Conservation (phyloP, 140 eudicot genomes). For the Cichorium intybus region DNA sequence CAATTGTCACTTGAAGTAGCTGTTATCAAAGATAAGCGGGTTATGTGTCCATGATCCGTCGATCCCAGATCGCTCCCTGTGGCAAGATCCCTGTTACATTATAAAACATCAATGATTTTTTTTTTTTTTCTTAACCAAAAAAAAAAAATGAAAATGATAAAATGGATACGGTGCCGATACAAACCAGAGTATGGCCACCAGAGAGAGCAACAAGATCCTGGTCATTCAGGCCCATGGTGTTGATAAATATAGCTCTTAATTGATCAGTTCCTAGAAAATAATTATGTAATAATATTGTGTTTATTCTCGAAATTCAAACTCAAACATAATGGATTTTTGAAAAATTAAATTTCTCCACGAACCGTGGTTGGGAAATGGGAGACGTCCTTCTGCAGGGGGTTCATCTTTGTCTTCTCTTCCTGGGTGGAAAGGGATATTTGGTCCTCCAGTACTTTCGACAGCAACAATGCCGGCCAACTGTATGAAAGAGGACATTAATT, state of each 20-base stretch:
- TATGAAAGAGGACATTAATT: background rate
- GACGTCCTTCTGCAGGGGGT: conserved; percentile 80
- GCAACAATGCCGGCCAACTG: conserved; percentile 95
- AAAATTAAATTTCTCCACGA: background rate
- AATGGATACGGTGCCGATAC: too few species aligned
- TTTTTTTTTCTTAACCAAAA: too few species aligned
- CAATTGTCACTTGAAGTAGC: conserved; percentile 67
- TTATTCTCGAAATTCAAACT: background rate
- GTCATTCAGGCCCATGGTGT: conserved; percentile 79
- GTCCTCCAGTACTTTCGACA: conserved; percentile 86
- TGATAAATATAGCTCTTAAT: conserved; percentile 59
- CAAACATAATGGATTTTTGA: background rate
- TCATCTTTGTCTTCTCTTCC: conserved; percentile 77
- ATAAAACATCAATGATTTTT: too few species aligned
- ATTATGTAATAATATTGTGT: background rate
- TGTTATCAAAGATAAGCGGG: conserved; percentile 78
- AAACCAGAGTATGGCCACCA: conserved; percentile 92
- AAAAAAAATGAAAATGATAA: background rate
- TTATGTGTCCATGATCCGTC: conserved; percentile 92
- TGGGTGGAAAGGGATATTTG: conserved; percentile 82
- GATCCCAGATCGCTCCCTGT: conserved; percentile 89
- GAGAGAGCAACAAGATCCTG: conserved; percentile 87
- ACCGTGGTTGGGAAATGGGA: conserved; percentile 87
- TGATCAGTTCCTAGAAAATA: conserved; percentile 59
- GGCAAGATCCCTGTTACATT: conserved; percentile 65